Conservation (phyloP, 2,329 filamentous ascomycete species). For the Aureobasidium leucospermi region DNA sequence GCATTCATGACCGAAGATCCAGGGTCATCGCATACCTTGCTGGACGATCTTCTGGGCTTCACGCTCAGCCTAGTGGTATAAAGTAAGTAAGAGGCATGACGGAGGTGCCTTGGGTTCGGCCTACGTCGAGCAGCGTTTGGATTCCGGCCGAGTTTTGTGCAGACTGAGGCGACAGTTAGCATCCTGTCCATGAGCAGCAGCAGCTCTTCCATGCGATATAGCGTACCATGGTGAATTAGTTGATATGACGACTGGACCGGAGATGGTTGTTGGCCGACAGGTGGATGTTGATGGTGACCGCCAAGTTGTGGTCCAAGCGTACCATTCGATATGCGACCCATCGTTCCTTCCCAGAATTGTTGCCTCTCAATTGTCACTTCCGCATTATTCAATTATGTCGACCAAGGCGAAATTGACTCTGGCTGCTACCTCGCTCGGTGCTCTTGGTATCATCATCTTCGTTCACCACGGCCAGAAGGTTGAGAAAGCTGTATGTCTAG, state of each 20-base stretch:
- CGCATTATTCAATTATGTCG: slow-evolving; percentile 58
- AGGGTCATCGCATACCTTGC: slow-evolving; percentile 59
- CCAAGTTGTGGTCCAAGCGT: slow-evolving; percentile 11
- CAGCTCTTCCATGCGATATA: neutral
- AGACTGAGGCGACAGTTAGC: slow-evolving; percentile 52
- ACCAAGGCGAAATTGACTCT: slow-evolving; percentile 82
- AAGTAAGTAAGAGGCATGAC: slow-evolving; percentile 30
- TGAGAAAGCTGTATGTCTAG: slow-evolving; percentile 64
- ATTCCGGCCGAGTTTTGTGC: slow-evolving; percentile 98
- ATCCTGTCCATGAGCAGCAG: neutral
- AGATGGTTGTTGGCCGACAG: neutral
- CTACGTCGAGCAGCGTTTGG: slow-evolving; percentile 96
- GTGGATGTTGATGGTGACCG: slow-evolving; percentile 8
- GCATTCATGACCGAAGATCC: neutral
- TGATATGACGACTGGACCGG: neutral
- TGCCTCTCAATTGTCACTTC: neutral
- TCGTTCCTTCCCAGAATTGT: neutral
- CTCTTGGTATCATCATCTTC: slow-evolving; percentile 68
- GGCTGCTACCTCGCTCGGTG: slow-evolving; percentile 66
- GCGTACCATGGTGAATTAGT: slow-evolving; percentile 21
- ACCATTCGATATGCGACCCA: neutral
- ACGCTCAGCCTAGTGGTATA: slow-evolving; percentile 69
- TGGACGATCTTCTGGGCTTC: slow-evolving; percentile 99
- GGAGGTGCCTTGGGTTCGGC: slow-evolving; percentile 26
- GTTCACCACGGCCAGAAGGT: slow-evolving; percentile 84